Evolutionary conservation across 2,329 filamentous ascomycete genomes (phyloP).

Genomic region (Neonectria coccinea): DNA sequence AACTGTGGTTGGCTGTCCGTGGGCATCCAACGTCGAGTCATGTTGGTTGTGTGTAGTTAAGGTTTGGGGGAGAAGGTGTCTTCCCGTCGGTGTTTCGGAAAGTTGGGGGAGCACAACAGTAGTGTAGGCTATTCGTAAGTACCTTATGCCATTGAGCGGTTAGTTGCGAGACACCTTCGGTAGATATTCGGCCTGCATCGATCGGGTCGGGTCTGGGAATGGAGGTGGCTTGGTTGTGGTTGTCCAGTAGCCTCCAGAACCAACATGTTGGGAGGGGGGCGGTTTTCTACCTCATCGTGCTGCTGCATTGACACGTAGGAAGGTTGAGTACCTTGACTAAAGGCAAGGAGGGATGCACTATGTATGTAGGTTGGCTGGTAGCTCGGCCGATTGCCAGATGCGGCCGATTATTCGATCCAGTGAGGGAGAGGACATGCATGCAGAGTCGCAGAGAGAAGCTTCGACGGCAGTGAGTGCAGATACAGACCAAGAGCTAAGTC

Average conservation of each 20-base stretch:
- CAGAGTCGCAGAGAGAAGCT: background rate
- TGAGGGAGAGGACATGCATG: conserved; percentile 1
- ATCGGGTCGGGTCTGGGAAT: conserved; percentile 8
- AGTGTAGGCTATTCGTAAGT: background rate
- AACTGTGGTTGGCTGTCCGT: conserved; percentile 20
- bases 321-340: conserved; percentile 15
- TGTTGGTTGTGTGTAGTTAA: conserved; percentile 15
- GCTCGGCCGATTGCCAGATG: background rate
- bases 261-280: conserved; percentile 12
- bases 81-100: conserved; percentile 14
- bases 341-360: conserved; percentile 4
- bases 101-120: conserved; percentile 1
- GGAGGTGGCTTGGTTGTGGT: conserved; percentile 1
- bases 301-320: conserved; percentile 32
- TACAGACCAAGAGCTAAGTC: background rate
- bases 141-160: background rate
- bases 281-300: conserved; percentile 8
- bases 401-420: conserved; percentile 1
- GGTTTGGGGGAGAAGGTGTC: conserved; percentile 10
- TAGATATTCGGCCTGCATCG: conserved; percentile 10
- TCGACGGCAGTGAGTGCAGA: background rate
- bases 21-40: conserved; percentile 18
- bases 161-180: background rate
- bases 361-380: background rate
- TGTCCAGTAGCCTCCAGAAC: background rate